Evolutionary conservation across 208 protist genomes (phyloP).

Genomic region (Naegleria lovaniensis): DNA sequence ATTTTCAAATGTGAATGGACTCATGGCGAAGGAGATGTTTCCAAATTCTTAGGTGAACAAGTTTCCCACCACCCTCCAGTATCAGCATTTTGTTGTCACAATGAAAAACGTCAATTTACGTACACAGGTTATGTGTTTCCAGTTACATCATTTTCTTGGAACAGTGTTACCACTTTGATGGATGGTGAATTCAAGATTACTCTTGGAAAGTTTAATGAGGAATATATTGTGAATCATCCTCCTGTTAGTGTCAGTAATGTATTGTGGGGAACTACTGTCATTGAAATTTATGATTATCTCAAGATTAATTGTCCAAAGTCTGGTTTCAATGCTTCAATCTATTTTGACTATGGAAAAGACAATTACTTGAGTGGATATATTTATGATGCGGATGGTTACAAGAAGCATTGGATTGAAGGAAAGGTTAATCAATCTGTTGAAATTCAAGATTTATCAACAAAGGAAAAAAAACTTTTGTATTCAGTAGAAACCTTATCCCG

Average conservation of each 20-base stretch:
- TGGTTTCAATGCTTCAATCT: not conserved
- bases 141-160: not conserved
- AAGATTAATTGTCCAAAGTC: not conserved
- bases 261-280: not conserved
- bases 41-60: conserved; percentile 42
- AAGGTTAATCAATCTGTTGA: not conserved
- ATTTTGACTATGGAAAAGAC: not conserved
- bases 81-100: conserved; percentile 33
- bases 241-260: not conserved
- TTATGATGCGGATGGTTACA: not conserved
- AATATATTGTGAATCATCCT: conserved; percentile 2
- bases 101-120: not conserved
- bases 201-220: not conserved
- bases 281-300: conserved; percentile 17
- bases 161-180: not conserved
- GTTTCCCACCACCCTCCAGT: conserved; percentile 45
- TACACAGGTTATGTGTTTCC: not conserved
- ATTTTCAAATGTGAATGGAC: conserved; percentile 41
- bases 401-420: not conserved
- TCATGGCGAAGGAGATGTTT: not conserved
- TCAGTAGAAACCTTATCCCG: not conserved
- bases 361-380: not conserved
- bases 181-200: not conserved
- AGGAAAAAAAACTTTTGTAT: not conserved
- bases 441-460: not conserved